phyloP scores from a whole-genome alignment of 2,329 filamentous ascomycete species.

The Sordariomycetes sp. region DNA sequence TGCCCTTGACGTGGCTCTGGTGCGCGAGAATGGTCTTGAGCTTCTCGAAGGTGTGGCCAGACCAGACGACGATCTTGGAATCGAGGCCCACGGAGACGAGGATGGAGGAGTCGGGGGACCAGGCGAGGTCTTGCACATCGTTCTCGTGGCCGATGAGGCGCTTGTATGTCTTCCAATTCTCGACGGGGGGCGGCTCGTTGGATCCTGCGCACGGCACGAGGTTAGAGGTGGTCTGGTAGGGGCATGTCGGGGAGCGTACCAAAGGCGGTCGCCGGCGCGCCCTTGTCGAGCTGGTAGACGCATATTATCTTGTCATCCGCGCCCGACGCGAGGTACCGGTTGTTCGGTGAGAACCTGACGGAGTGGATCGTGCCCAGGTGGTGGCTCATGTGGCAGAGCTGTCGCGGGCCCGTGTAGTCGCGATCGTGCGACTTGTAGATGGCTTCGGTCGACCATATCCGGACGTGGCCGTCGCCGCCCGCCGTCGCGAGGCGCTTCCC shows the following conservation, averaged over 20 bases:
- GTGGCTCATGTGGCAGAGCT: slow-evolving; percentile 96
- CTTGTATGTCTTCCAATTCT: slow-evolving; percentile 95
- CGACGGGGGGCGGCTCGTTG: slow-evolving; percentile 81
- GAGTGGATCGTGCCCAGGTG: slow-evolving; percentile 96
- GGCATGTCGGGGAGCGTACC: slow-evolving; percentile 30
- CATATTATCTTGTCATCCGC: slow-evolving; percentile 99
- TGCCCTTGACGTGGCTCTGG: slow-evolving; percentile 96
- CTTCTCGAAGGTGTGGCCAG: slow-evolving; percentile 94
- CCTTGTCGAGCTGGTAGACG: slow-evolving; percentile 82
- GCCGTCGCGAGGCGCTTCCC: slow-evolving; percentile 85
- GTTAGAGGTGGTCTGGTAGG: neutral
- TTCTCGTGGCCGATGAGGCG: slow-evolving; percentile 95
- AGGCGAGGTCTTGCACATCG: slow-evolving; percentile 93
- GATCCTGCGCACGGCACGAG: slow-evolving; percentile 36
- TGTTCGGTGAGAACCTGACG: slow-evolving; percentile 90
- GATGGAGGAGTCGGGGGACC: slow-evolving; percentile 92
- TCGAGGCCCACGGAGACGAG: slow-evolving; percentile 92
- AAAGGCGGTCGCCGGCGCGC: slow-evolving; percentile 67
- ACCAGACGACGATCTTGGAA: slow-evolving; percentile 98
- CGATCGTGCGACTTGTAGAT: slow-evolving; percentile 69
- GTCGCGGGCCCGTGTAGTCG: slow-evolving; percentile 65
- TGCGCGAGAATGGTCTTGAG: slow-evolving; percentile 87
- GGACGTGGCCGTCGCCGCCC: slow-evolving; percentile 92
- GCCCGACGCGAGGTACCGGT: slow-evolving; percentile 88
- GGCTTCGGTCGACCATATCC: slow-evolving; percentile 94